These are phyloP conservation scores for Fusarium cicatricum DNA, from an alignment of 2,329 filamentous ascomycete species.

Conservation along the genomic window DNA sequence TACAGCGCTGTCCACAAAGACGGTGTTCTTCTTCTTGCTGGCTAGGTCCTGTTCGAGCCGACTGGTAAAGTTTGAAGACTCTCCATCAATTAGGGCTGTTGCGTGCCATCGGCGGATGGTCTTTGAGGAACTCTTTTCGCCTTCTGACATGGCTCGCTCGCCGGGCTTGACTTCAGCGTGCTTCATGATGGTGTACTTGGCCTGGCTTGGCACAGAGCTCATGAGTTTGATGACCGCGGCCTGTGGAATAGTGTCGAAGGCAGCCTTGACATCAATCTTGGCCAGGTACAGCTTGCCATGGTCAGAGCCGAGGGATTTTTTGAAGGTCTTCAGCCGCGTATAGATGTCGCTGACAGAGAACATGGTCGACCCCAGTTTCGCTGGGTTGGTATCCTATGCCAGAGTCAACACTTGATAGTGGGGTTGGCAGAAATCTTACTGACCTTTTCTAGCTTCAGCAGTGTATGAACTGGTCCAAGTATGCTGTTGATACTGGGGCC, in stretches of 20 bases:
- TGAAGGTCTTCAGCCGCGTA: slow-evolving; percentile 74
- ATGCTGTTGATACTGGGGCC: slow-evolving; percentile 56
- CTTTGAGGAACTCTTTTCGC: slow-evolving; percentile 44
- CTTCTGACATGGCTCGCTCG: slow-evolving; percentile 40
- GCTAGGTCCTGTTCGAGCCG: slow-evolving; percentile 53
- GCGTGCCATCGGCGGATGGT: slow-evolving; percentile 61
- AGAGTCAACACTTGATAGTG: slow-evolving; percentile 20
- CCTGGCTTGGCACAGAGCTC: slow-evolving; percentile 61
- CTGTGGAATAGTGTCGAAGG: slow-evolving; percentile 96
- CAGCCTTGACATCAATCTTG: slow-evolving; percentile 90
- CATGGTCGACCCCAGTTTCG: slow-evolving; percentile 77
- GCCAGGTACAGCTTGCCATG: slow-evolving; percentile 76
- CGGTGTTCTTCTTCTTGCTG: slow-evolving; percentile 66
- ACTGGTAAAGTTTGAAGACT: slow-evolving; percentile 55
- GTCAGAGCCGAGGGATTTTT: slow-evolving; percentile 53
- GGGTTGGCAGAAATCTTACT: background rate
- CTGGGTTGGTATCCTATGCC: slow-evolving; percentile 57
- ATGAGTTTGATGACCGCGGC: slow-evolving; percentile 74
- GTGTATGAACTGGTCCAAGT: slow-evolving; percentile 76
- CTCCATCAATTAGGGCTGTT: slow-evolving; percentile 55
- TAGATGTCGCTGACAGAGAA: slow-evolving; percentile 87
- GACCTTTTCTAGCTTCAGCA: slow-evolving; percentile 82
- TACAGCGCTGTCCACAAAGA: slow-evolving; percentile 78
- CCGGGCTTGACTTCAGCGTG: slow-evolving; percentile 74
- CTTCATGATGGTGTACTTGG: slow-evolving; percentile 74